phyloP scores from a whole-genome alignment of 345 rosid genomes.

The Linum lewisii region DNA sequence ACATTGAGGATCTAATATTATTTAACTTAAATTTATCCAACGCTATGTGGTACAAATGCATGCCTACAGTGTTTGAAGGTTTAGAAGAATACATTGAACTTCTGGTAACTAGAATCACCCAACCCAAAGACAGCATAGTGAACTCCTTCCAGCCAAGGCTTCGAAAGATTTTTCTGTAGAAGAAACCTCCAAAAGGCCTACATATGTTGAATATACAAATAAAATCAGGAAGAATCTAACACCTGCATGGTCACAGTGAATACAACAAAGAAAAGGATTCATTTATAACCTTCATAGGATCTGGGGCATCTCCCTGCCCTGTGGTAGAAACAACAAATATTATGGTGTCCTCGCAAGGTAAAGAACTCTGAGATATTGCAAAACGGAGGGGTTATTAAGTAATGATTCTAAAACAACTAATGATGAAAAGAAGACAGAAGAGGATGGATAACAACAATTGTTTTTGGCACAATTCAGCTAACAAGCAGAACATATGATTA shows the following conservation, averaged over 20 bases:
- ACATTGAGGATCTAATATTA: not conserved
- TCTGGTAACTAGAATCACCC: conserved; percentile 90
- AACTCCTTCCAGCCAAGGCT: conserved; percentile 56
- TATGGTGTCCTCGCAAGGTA: conserved; percentile 43
- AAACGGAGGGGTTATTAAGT: not conserved
- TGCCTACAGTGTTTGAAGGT: not conserved
- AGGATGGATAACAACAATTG: not conserved
- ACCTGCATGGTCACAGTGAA: conserved; percentile 8
- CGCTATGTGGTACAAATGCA: not conserved
- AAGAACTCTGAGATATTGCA: conserved; percentile 40
- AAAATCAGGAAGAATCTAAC: conserved; percentile 9
- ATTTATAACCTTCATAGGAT: conserved; percentile 58
- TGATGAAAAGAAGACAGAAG: not conserved
- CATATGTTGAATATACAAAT: conserved; percentile 1
- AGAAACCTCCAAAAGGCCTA: conserved; percentile 88
- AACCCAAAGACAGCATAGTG: conserved; percentile 79
- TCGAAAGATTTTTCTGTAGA: conserved; percentile 50
- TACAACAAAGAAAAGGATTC: not conserved
- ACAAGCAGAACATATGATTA: not conserved
- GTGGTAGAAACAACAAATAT: conserved; percentile 89
- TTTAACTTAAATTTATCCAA: not conserved
- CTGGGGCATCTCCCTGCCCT: conserved; percentile 94
- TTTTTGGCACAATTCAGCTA: not conserved
- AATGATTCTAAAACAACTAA: not conserved
- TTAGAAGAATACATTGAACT: conserved; percentile 51